Conservation (phyloP, 2,329 filamentous ascomycete genomes). For the Pestalotiopsis sp. region DNA sequence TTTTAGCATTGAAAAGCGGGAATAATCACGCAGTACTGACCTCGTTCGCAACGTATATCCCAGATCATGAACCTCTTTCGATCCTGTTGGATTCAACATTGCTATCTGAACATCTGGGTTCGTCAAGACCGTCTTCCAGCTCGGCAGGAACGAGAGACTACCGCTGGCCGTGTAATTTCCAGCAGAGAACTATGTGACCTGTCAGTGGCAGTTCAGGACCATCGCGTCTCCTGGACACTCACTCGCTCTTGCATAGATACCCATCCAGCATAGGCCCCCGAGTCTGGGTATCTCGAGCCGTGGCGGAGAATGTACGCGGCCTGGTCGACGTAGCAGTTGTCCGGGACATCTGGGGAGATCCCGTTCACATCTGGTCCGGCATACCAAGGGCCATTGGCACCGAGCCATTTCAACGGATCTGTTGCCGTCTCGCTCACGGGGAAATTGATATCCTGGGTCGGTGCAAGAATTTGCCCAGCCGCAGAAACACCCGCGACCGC, state of each 20-base stretch:
- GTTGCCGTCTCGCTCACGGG: slow-evolving; percentile 32
- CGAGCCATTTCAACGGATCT: slow-evolving; percentile 49
- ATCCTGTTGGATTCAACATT: slow-evolving; percentile 62
- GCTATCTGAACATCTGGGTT: slow-evolving; percentile 57
- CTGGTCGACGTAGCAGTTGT: slow-evolving; percentile 60
- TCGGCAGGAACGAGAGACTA: slow-evolving; percentile 55
- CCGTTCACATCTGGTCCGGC: slow-evolving; percentile 56
- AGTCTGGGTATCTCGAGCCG: slow-evolving; percentile 64
- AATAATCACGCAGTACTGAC: slow-evolving; percentile 15
- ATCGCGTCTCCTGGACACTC: slow-evolving; percentile 16
- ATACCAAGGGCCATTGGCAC: slow-evolving; percentile 56
- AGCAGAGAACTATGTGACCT: slow-evolving; percentile 47
- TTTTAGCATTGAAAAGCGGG: background rate
- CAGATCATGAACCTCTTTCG: slow-evolving; percentile 61
- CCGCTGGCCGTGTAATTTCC: slow-evolving; percentile 55
- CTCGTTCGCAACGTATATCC: slow-evolving; percentile 53
- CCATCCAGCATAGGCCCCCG: slow-evolving; percentile 62
- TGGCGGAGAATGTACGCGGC: slow-evolving; percentile 62
- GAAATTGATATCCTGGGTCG: slow-evolving; percentile 32
- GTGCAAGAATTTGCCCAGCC: slow-evolving; percentile 24
- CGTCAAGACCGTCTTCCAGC: slow-evolving; percentile 60
- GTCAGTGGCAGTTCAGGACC: background rate
- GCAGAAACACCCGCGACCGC: slow-evolving; percentile 15
- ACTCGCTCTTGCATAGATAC: slow-evolving; percentile 45
- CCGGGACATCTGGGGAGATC: slow-evolving; percentile 55